Base-by-base conservation (phyloP, 2,329 filamentous ascomycete species). In the Sclerotinia spermophila region DNA sequence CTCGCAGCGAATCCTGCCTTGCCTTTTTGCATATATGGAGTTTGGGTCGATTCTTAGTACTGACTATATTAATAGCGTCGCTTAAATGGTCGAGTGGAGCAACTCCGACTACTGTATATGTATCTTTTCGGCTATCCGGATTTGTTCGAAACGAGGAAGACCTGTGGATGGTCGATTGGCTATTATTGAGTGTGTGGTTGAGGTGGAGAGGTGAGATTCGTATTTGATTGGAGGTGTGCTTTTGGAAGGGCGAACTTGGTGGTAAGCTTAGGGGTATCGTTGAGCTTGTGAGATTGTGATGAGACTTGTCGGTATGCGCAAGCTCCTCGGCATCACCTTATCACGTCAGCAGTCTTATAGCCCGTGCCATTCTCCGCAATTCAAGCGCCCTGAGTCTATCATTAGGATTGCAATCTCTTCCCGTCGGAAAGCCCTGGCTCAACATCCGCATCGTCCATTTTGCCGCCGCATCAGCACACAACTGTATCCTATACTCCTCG, bases 331-430 rank as follows among this genome's bases (percentile, higher is more conserved):
- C 48, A 53, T 53, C n/a, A 27, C 13, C n/a, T 53, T n/a, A n/a
- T n/a, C 48, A 53, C 1, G 27, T 1, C 27, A 53, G n/a, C 1
- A 6, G 17, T 53, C 13, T 53, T 15, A 6, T n/a, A 30, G 48
- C 48, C 5, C 1, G 27, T 15, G 48, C 15, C 48, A 53, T 53
- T 15, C 5, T 1, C 48, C 13, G 0, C 48, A 53, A 27, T 5
- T 27, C 13, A 17, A 0, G 2, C 1, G 15, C 1, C 17, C 48
- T n/a, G n/a, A 0, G 2, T 2, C 0, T 0, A 53, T 53, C 48
- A n/a, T 7, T 2, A 7, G 3, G 1, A 4, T 6, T 4, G 13
- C 2, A 27, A 17, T 3, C n/a, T 27, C 15, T 15, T 15, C 11
- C 27, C 24, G 5, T 2, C 27, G 2, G n/a, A 27, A n/a, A 53